phyloP scores from a whole-genome alignment of 1,284 basidiomycete genomes.

The Lentinus polychrous region DNA sequence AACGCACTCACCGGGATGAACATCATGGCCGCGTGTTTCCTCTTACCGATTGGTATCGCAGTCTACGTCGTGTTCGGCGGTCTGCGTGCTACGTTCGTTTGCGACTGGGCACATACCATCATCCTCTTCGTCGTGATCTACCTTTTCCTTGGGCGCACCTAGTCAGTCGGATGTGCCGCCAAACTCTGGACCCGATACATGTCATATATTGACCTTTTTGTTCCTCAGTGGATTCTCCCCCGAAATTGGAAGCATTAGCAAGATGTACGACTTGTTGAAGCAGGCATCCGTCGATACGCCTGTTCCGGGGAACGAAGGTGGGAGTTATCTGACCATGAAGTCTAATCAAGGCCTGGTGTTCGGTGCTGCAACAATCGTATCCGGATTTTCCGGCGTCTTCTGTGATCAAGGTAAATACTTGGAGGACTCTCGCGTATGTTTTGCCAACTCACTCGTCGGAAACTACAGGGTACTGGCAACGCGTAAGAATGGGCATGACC shows the following conservation, averaged over 20 bases:
- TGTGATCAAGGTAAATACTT: conserved; percentile 39
- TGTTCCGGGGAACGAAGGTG: conserved; percentile 57
- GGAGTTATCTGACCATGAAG: conserved; percentile 68
- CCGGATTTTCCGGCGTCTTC: conserved; percentile 41
- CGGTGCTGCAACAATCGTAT: conserved; percentile 37
- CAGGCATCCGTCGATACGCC: conserved; percentile 41
- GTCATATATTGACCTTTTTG: conserved; percentile 9
- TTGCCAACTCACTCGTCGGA: conserved; percentile 1
- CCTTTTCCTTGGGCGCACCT: conserved; percentile 38
- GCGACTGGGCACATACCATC: conserved; percentile 46
- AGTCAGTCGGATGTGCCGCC: no score
- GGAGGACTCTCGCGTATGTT: neutral
- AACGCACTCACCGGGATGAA: conserved; percentile 77
- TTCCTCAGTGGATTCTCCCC: conserved; percentile 45
- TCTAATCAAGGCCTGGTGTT: conserved; percentile 49
- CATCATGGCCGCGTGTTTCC: conserved; percentile 76
- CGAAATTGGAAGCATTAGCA: conserved; percentile 50
- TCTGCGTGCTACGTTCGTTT: conserved; percentile 47
- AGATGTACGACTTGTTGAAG: conserved; percentile 55
- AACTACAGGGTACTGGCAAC: conserved; percentile 41
- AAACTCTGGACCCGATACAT: conserved; percentile 8
- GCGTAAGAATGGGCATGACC: conserved; percentile 21
- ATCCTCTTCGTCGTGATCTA: conserved; percentile 41
- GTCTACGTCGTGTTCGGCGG: conserved; percentile 44
- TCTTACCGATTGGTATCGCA: conserved; percentile 52